A percentile compares a stretch with the other conserved stretches of the same genome.
These are phyloP conservation scores for Leccinum truebloodii DNA, from an alignment of 768 basidiomycete genomes.

Conservation along the genomic window DNA sequence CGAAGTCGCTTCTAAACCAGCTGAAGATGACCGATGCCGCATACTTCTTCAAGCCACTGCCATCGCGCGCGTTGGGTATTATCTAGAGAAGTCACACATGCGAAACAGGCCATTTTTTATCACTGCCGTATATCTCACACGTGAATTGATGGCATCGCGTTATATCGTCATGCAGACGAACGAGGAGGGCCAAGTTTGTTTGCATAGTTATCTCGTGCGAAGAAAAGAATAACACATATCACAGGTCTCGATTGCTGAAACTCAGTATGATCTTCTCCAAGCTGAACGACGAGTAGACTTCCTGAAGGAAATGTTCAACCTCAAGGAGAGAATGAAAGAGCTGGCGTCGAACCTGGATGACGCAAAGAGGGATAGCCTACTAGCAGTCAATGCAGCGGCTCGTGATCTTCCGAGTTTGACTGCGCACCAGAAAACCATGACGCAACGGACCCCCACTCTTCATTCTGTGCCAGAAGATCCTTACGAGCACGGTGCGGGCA, in stretches of 20 bases:
- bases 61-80: no score
- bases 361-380: not conserved
- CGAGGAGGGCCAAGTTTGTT: not conserved
- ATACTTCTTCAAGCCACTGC: no score
- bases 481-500: not conserved
- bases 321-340: not conserved
- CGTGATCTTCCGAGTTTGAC: not conserved
- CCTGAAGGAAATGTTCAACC: not conserved
- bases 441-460: not conserved
- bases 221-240: not conserved
- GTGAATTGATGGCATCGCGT: not conserved
- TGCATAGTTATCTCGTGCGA: not conserved
- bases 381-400: not conserved
- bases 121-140: not conserved
- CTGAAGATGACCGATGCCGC: no score
- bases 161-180: not conserved
- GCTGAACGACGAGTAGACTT: not conserved
- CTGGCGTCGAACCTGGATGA: not conserved
- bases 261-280: not conserved
- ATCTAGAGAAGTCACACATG: no score
- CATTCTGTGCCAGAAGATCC: not conserved
- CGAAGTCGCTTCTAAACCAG: no score
- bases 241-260: not conserved
- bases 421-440: not conserved
- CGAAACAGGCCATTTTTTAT: not conserved